Base-by-base conservation (phyloP, 306 rosid genomes). In the Trifolium fragiferum region DNA sequence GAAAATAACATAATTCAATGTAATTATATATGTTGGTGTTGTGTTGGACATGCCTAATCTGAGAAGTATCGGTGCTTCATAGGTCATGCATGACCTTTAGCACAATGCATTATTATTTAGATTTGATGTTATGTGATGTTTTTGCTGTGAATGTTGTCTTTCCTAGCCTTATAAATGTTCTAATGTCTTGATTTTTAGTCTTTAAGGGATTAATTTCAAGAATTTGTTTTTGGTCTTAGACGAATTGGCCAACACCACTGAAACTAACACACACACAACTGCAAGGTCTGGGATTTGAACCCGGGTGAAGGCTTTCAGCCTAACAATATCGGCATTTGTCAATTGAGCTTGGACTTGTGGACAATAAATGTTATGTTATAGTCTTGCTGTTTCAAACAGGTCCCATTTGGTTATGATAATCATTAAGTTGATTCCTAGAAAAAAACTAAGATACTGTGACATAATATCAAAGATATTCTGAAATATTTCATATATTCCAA, bases 101-200 rank as follows among this genome's bases (percentile, higher is more conserved):
- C 68, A 44, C 43, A 33, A 7, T 68, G 50, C n/a, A 6, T 70
- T 60, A 37, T 60, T 30, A 30, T 30, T 30, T 30, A 30, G 33
- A 30, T 30, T 68, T 13, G 55, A 32, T 66, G 57, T 5, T 15
- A 33, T 66, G 10, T 51, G 27, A 33, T 50, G 44, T n/a, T 47
- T 44, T 75, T 75, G 61, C 37, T 53, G 21, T 16, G 35, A 5
- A 30, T 66, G 69, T 12, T 77, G 54, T 38, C 46, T 32, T 71
- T 15, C 3, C 6, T 40, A 15, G 76, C 6, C 8, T 51, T 69
- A 18, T 51, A 33, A 46, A 50, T 50, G 49, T 51, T 7, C 40
- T 5, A 0, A 23, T 57, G 25, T 25, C 8, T 18, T 18, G 43
- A 15, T 0, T 51, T 49, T 13, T 75, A 21, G 58, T 51, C 4